Conservation (phyloP, 257 asterid genomes). For the Asclepias syriaca region DNA sequence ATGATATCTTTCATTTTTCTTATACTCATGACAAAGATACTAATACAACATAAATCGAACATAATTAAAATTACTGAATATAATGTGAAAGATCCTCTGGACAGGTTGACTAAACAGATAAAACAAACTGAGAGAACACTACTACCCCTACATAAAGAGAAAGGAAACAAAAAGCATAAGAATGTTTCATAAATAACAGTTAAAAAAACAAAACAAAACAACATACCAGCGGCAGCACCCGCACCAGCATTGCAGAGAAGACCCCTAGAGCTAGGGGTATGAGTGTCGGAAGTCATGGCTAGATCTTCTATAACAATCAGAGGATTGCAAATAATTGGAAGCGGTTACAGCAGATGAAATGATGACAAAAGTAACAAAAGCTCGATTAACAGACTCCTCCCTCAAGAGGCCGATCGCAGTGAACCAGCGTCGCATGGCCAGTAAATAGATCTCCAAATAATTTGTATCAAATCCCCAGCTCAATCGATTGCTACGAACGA, state of each 20-base stretch:
- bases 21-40: background rate
- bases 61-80: no score
- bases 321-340: slow-evolving; percentile 13
- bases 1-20: no score
- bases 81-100: background rate
- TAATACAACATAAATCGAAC: background rate
- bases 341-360: slow-evolving; percentile 15
- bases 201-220: background rate
- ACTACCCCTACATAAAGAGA: background rate
- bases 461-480: background rate
- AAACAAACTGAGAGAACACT: background rate
- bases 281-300: slow-evolving; percentile 62
- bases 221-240: slow-evolving; percentile 91
- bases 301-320: slow-evolving; percentile 26
- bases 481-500: background rate
- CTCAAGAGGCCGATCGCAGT: slow-evolving; percentile 65
- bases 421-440: slow-evolving; percentile 90
- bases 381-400: slow-evolving; percentile 48
- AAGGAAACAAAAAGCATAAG: no score
- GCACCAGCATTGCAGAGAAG: slow-evolving; percentile 90
- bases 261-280: slow-evolving; percentile 58
- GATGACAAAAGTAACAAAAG: slow-evolving; percentile 7
- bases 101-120: background rate
- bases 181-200: background rate
- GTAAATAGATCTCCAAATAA: slow-evolving; percentile 30